Base-by-base conservation (phyloP, 805 yeast species). In the Barnettozyma sucrosica region DNA sequence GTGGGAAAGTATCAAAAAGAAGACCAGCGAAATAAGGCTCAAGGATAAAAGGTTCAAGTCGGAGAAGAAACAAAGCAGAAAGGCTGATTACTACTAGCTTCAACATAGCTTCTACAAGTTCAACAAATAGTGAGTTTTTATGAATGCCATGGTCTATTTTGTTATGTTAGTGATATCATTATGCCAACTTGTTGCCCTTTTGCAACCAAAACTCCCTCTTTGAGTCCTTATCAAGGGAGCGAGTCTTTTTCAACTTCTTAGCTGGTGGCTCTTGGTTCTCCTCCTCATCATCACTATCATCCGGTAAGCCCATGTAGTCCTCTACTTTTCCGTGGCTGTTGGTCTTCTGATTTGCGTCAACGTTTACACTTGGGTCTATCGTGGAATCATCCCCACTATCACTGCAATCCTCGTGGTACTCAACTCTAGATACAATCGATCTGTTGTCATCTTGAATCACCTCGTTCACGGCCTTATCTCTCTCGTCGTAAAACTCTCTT, bases 401-500 rank as follows among this genome's bases (percentile, higher is more conserved):
- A 19, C 53, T 55, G 9, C 50, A 47, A 20, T 50, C 48, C 9
- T 51, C 47, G 5, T 43, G 48, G 18, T 43, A 49, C 21, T 45
- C 24, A 4, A 43, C 25, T 14, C 37, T 30, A 7, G 48, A 47
- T 32, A 42, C 46, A 34, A 56, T 66, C 37, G 39, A 51, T 36
- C 49, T 53, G 39, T 50, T 51, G 50, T 66, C 67, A 51, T 63
- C 65, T 41, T 65, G 67, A 41, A 67, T 57, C 0, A 92, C 90
- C 49, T 78, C 76, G 62, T 85, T 85, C 4, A 68, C 62, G 3
- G 84, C 86, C 50, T 75, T 66, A 36, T 66, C 68, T 63, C 95
- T 74, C 49, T 85, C 92, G 65, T 86, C 93, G 44, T 77, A 79
- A 61, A 86, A 86, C 60, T 85, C 89, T 62, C 96, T 71, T 55